Evolutionary conservation across 768 basidiomycete genomes (phyloP).

Genomic region (Kwoniella bestiolae): DNA sequence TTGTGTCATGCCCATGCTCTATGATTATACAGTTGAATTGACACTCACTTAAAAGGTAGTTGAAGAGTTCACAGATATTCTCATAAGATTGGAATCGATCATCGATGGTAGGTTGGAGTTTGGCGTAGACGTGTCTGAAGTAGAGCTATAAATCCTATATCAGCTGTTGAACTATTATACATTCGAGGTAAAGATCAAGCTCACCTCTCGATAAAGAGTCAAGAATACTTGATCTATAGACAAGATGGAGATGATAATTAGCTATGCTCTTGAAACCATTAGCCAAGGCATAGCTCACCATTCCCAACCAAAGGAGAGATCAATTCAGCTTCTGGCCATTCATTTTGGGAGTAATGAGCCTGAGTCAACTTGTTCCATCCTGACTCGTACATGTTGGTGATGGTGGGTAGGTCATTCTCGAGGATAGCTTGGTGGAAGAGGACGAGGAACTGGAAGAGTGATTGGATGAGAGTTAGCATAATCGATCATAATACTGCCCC

Average conservation of each 20-base stretch:
- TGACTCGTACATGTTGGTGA: constrained; percentile 91
- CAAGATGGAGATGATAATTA: neutral
- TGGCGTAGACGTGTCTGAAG: constrained; percentile 82
- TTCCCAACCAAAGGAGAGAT: constrained; percentile 94
- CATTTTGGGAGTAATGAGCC: constrained; percentile 88
- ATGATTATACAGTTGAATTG: neutral
- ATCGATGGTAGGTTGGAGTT: constrained; percentile 91
- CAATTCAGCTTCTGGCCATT: constrained; percentile 97
- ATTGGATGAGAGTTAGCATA: neutral
- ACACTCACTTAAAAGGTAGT: constrained; percentile 85
- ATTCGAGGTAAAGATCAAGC: constrained; percentile 50
- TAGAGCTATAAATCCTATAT: constrained; percentile 38
- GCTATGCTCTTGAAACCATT: no score
- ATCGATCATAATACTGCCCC: no score
- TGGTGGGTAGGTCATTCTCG: constrained; percentile 86
- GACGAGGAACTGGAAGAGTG: constrained; percentile 74
- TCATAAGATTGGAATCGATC: constrained; percentile 91
- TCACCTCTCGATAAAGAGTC: constrained; percentile 93
- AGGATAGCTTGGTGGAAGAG: constrained; percentile 92
- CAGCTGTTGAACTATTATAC: neutral
- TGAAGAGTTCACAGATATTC: constrained; percentile 97
- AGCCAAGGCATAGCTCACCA: no score
- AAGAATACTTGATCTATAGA: constrained; percentile 87
- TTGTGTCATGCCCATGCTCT: no score
- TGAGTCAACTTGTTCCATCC: constrained; percentile 97